Percentiles rank a stretch among this genome's conserved stretches.
These are phyloP conservation scores for Cladobotryum protrusum DNA, from an alignment of 2,329 filamentous ascomycete species.

Conservation along the genomic window DNA sequence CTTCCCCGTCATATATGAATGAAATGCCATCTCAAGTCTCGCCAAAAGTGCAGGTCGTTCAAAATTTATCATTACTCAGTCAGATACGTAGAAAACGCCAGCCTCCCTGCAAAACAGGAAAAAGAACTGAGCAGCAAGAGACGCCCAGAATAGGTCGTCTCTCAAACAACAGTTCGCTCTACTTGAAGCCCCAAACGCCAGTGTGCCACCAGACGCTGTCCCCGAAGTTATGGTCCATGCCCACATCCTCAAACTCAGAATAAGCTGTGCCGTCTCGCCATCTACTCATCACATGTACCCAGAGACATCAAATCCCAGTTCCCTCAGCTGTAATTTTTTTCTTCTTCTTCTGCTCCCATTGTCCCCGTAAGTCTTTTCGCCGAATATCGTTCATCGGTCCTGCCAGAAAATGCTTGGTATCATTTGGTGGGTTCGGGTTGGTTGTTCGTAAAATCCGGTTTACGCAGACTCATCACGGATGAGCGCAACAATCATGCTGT, in stretches of 20 bases:
- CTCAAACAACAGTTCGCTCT: slow-evolving; percentile 14
- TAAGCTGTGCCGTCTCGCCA: slow-evolving; percentile 21
- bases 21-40: background rate
- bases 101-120: slow-evolving; percentile 1
- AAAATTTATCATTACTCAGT: slow-evolving; percentile 26
- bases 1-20: too few species aligned
- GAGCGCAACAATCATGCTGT: slow-evolving; percentile 96
- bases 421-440: slow-evolving; percentile 12
- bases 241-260: slow-evolving; percentile 19
- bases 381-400: slow-evolving; percentile 7
- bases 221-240: slow-evolving; percentile 25
- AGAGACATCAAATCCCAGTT: slow-evolving; percentile 6
- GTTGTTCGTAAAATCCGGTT: slow-evolving; percentile 22
- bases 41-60: slow-evolving; percentile 1
- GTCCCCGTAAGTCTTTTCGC: slow-evolving; percentile 7
- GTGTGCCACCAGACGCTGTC: slow-evolving; percentile 23
- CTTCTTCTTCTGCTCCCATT: background rate
- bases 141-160: slow-evolving; percentile 1
- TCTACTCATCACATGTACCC: slow-evolving; percentile 17
- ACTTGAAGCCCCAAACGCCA: slow-evolving; percentile 24
- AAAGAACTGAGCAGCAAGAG: background rate
- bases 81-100: slow-evolving; percentile 15
- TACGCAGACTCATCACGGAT: slow-evolving; percentile 92
- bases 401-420: slow-evolving; percentile 11
- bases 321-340: slow-evolving; percentile 5